Evolutionary conservation across 331 rosid genomes (phyloP), one percentile per base, ranked within the genome.

Genomic region (Rosa hybrid): DNA sequence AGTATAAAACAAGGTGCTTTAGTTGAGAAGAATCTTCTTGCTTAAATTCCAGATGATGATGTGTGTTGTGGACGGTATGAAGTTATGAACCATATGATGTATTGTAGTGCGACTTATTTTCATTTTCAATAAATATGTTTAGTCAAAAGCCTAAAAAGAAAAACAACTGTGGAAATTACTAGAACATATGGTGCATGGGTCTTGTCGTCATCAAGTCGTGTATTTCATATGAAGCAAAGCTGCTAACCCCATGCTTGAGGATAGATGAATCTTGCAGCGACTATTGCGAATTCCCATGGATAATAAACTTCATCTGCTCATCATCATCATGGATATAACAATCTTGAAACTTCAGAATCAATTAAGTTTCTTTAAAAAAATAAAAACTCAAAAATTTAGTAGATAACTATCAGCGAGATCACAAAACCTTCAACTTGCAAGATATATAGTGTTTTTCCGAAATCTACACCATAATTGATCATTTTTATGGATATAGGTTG

Each of bases 191-290:
- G 30, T 9, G 72, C 80, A 62, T 76, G 80, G 20, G 23, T 8
- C 46, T 17, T 76, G 80, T 20, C n/a, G 17, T 34, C 65, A 50
- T 65, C 18, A 27, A 62, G 56, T 77, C 72, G 8, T 25, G n/a
- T 27, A 3, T n/a, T 60, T 16, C 38, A 57, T 12, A 41, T 12
- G 78, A 23, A 41, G 16, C 74, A 70, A 69, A 70, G 54, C 18
- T 70, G 74, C 20, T 44, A 70, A 70, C 54, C 74, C 74, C 53
- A 69, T 69, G 53, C 74, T 11, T 44, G 74, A 69, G 53, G 74
- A 44, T 42, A 69, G 30, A 69, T 69, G 74, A 12, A 9, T 18
- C 74, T 70, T 21, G 74, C 54, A 0, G 74, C 5, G 2, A 44
- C 14, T 68, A 18, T 11, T 39, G 50, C n/a, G 50, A 41, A 39